Base-by-base conservation (phyloP, 2,329 filamentous ascomycete genomes). In the Arthroderma uncinatum region DNA sequence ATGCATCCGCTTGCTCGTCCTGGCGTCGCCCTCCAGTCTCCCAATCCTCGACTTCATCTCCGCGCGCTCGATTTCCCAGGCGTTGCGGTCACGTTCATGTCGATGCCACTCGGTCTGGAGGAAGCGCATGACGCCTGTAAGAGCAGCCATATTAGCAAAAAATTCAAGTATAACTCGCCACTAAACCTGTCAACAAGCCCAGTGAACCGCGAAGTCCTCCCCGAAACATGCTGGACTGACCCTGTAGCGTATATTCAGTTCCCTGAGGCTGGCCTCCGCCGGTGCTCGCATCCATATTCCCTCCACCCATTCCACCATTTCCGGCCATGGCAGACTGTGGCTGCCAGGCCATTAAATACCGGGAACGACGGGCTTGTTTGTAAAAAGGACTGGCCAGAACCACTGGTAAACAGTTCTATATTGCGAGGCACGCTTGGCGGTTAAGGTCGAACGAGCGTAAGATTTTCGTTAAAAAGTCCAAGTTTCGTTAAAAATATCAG, bases 31-130 rank as follows among this genome's bases (percentile, higher is more conserved):
- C 74, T 98, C 93, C 62, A 97, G 82, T 67, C 88, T 87, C 54
- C 92, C 92, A 75, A 98, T 96, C 68, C 94, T 85, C 64, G 89
- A 90, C 77, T 95, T 95, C 93, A 98, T 97, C 76, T 98, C 93
- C 66, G 95, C 93, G 69, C 90, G 86, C 74, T 98, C 93, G 70
- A 98, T 98, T 73, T 98, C 93, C 93, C 93, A 98, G 37, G 90
- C 86, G 74, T 98, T 98, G 66, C 93, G 84, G 70, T 96, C 93
- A 74, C 93, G 87, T 75, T 98, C 93, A 73, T 98, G 92, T 64
- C 89, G 86, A 74, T 98, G 93, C 93, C 93, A 98, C 81, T 98
- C 92, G 52, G 93, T 93, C 76, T 98, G 93, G 39, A 98, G 83
- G 72, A 98, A 98, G 73, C 93, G 91, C 93, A 98, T 98, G 37